These are phyloP conservation scores for Sungouiozyma intestinalis DNA, from an alignment of 805 yeast species.

Conservation along the genomic window DNA sequence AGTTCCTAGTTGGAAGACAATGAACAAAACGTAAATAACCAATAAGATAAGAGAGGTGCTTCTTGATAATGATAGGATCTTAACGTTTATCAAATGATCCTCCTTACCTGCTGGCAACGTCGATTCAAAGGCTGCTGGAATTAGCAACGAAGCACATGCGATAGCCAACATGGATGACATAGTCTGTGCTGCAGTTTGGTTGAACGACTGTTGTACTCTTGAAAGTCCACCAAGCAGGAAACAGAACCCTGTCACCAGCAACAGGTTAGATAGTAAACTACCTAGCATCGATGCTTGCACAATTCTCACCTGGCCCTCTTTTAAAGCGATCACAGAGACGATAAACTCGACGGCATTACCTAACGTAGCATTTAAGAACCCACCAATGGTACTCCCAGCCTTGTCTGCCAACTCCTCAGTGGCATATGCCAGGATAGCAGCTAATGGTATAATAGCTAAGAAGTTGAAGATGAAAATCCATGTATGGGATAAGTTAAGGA, in stretches of 20 bases:
- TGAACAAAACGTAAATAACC: conserved; percentile 63
- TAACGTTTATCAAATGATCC: conserved; percentile 28
- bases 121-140: conserved; percentile 95
- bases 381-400: conserved; percentile 89
- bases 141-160: conserved; percentile 75
- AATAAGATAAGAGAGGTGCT: conserved; percentile 77
- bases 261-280: conserved; percentile 75
- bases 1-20: conserved; percentile 81
- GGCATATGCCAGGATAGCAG: conserved; percentile 80
- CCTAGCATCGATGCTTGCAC: conserved; percentile 98
- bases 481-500: conserved; percentile 41
- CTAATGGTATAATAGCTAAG: conserved; percentile 84
- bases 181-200: conserved; percentile 95
- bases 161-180: conserved; percentile 91
- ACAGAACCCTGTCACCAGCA: conserved; percentile 91
- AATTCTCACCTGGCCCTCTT: conserved; percentile 77
- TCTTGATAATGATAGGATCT: conserved; percentile 67
- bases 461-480: conserved; percentile 66
- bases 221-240: conserved; percentile 88
- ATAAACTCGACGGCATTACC: conserved; percentile 97
- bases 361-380: conserved; percentile 89
- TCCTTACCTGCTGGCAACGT: conserved; percentile 42
- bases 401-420: conserved; percentile 85
- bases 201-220: conserved; percentile 76
- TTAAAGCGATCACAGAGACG: conserved; percentile 83